Evolutionary conservation across 495 filamentous ascomycete species (phyloP).

Genomic region (Umbilicaria muhlenbergii): DNA sequence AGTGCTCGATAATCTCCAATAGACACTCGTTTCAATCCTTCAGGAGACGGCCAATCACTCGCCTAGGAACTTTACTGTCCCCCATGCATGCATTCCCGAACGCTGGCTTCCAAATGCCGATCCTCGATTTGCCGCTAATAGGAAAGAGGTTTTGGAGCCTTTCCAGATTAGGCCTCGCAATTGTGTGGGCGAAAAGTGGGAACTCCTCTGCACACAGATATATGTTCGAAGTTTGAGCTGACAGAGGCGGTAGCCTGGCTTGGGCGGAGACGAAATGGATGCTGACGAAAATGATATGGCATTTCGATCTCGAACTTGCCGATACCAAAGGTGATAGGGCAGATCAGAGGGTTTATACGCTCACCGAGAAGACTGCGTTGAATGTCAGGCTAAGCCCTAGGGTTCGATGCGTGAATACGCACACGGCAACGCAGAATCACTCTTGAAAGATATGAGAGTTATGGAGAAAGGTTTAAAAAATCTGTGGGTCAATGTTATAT

Average conservation of each 20-base stretch:
- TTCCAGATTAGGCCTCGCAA: constrained; percentile 22
- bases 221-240: background rate
- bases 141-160: constrained; percentile 19
- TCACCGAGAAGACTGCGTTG: constrained; percentile 20
- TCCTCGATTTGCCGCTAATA: constrained; percentile 10
- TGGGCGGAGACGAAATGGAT: constrained; percentile 31
- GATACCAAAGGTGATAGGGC: constrained; percentile 18
- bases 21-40: constrained; percentile 6
- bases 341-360: constrained; percentile 18
- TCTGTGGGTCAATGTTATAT: too few species aligned
- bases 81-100: constrained; percentile 12
- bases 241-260: constrained; percentile 16
- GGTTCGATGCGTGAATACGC: background rate
- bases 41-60: constrained; percentile 7
- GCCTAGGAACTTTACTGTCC: constrained; percentile 18
- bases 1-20: background rate
- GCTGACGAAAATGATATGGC: constrained; percentile 27
- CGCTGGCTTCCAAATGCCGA: constrained; percentile 9
- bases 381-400: constrained; percentile 14
- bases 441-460: too few species aligned
- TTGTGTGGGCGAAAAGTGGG: constrained; percentile 19
- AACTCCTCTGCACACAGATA: too few species aligned
- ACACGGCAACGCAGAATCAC: too few species aligned
- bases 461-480: too few species aligned
- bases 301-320: constrained; percentile 26